A percentile compares a stretch with the other conserved stretches of the same genome.
Conservation (phyloP, 1,284 basidiomycete species). For the Sanguinoderma infundibulare region DNA sequence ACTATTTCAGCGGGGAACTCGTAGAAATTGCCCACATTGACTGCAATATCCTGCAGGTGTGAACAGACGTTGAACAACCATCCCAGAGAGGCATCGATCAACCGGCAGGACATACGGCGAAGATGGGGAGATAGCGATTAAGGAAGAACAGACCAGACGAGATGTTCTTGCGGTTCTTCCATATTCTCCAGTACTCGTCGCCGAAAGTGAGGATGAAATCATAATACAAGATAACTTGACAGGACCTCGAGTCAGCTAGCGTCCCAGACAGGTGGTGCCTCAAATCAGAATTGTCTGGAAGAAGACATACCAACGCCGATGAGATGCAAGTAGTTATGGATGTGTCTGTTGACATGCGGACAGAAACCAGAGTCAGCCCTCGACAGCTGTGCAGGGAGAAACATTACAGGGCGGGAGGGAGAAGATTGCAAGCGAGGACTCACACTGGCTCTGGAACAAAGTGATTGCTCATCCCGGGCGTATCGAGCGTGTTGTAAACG, state of each 20-base stretch:
- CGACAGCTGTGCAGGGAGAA: too few species aligned
- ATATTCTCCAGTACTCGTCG: slow-evolving; percentile 31
- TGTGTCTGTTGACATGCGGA: slow-evolving; percentile 17
- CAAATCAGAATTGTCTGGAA: not conserved
- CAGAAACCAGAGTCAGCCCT: not conserved
- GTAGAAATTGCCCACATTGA: slow-evolving; percentile 34
- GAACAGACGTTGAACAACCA: not conserved
- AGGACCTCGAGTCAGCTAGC: not conserved
- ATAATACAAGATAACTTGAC: slow-evolving; percentile 34
- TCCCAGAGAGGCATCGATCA: not conserved
- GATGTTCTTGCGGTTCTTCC: slow-evolving; percentile 26
- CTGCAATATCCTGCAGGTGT: slow-evolving; percentile 30
- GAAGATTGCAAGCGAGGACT: slow-evolving; percentile 8
- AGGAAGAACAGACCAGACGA: slow-evolving; percentile 29
- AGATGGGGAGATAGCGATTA: slow-evolving; percentile 36
- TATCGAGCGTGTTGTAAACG: slow-evolving; percentile 4
- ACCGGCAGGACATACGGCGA: slow-evolving; percentile 27
- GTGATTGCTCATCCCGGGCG: slow-evolving; percentile 19
- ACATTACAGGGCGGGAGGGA: too few species aligned
- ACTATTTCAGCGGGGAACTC: slow-evolving; percentile 25
- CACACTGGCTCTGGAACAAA: slow-evolving; percentile 25
- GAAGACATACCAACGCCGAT: slow-evolving; percentile 31
- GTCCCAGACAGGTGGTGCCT: too few species aligned
- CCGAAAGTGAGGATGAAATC: slow-evolving; percentile 34
- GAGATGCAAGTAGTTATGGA: slow-evolving; percentile 35